Evolutionary conservation across 2,329 filamentous ascomycete genomes (phyloP).

Genomic region (Paraphaeosphaeria sporulosa): DNA sequence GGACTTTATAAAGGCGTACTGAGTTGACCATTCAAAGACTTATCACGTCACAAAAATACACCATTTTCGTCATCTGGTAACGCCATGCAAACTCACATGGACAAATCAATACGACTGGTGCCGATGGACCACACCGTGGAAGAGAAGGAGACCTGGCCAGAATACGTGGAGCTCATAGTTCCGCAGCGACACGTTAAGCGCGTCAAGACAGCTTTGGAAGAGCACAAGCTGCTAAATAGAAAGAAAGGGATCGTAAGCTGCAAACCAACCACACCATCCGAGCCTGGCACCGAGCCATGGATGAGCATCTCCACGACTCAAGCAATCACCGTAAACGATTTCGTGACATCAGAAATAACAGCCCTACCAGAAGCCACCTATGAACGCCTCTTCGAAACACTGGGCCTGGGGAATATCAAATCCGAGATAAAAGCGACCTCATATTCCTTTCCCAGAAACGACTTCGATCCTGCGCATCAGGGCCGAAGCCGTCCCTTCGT

Average conservation of each 20-base stretch:
- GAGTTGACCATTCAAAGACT: too few species aligned
- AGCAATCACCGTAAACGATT: neutral
- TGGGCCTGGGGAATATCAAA: slow-evolving; percentile 21
- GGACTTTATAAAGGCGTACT: neutral
- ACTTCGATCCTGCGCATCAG: neutral
- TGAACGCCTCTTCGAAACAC: slow-evolving; percentile 1
- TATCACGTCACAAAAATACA: too few species aligned
- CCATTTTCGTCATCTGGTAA: too few species aligned
- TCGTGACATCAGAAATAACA: neutral
- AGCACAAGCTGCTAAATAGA: slow-evolving; percentile 34
- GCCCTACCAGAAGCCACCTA: neutral
- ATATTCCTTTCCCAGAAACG: slow-evolving; percentile 6
- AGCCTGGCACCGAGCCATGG: slow-evolving; percentile 9
- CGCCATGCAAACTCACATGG: too few species aligned
- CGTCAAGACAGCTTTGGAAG: slow-evolving; percentile 50
- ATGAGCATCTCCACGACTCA: slow-evolving; percentile 35
- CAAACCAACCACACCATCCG: neutral
- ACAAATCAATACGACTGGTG: neutral
- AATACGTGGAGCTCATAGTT: slow-evolving; percentile 33
- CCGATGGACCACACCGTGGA: neutral
- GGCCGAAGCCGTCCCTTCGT: slow-evolving; percentile 28
- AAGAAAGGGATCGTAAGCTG: slow-evolving; percentile 36
- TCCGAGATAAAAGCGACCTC: slow-evolving; percentile 23
- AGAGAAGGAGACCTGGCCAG: neutral
- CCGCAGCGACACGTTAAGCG: slow-evolving; percentile 46